These are phyloP conservation scores for Plasmodium berghei DNA, from an alignment of 169 alveolate species.

Conservation along the genomic window DNA sequence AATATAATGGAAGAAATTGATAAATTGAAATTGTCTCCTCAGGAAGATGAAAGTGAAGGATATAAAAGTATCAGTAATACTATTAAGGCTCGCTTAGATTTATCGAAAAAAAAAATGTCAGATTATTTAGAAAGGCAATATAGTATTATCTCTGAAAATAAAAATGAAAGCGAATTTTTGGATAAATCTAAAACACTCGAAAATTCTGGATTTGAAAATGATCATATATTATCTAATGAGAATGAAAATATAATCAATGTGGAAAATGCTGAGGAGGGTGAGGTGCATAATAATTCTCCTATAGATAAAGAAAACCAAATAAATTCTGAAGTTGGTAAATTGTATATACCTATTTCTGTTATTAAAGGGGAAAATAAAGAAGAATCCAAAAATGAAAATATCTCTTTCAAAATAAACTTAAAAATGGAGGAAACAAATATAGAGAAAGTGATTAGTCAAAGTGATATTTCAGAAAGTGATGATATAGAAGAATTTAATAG, in stretches of 20 bases:
- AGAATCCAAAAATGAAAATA: constrained; percentile 31
- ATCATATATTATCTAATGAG: too few species aligned
- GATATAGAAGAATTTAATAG: background rate
- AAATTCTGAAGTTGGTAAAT: constrained; percentile 7
- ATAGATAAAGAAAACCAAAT: background rate
- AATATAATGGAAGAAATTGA: too few species aligned
- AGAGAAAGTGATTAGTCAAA: background rate
- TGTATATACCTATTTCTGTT: constrained; percentile 55
- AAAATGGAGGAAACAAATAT: constrained; percentile 16
- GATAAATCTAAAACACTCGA: too few species aligned
- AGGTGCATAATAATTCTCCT: background rate
- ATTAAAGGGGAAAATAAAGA: constrained; percentile 7
- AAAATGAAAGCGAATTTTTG: too few species aligned
- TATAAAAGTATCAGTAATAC: too few species aligned
- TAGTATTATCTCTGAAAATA: too few species aligned
- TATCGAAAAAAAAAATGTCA: too few species aligned
- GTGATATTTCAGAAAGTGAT: background rate
- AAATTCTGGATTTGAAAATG: too few species aligned
- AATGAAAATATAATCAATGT: background rate
- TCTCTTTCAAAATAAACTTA: constrained; percentile 26
- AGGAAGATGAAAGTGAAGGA: too few species aligned
- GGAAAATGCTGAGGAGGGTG: background rate
- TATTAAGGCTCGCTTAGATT: too few species aligned
- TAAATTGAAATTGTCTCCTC: too few species aligned
- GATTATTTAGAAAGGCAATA: too few species aligned